phyloP scores from a whole-genome alignment of 2,329 filamentous ascomycete genomes.

The Xylariales sp. region DNA sequence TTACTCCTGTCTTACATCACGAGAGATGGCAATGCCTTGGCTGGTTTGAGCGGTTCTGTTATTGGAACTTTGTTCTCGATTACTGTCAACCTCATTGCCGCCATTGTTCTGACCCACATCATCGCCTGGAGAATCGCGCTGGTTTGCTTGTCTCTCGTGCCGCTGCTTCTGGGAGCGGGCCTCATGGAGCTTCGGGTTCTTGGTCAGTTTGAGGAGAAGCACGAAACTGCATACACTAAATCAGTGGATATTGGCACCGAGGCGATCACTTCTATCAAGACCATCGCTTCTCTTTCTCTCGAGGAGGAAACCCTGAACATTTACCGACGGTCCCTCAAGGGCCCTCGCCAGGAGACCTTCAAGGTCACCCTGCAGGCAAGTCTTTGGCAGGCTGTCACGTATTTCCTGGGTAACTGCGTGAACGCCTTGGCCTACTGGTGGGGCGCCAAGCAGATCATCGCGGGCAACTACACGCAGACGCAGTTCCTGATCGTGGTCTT shows the following conservation, averaged over 20 bases:
- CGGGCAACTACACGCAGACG: conserved; percentile 49
- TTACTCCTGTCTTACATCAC: conserved; percentile 50
- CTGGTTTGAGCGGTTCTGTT: conserved; percentile 51
- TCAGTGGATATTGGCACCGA: conserved; percentile 72
- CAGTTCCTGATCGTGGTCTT: conserved; percentile 61
- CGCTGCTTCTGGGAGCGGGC: conserved; percentile 40
- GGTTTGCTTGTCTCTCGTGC: conserved; percentile 59
- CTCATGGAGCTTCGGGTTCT: conserved; percentile 29
- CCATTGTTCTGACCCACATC: conserved; percentile 60
- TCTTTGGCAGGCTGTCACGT: conserved; percentile 42
- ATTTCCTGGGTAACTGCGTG: conserved; percentile 49
- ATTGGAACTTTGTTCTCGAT: conserved; percentile 49
- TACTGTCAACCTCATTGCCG: conserved; percentile 61
- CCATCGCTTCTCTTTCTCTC: conserved; percentile 65
- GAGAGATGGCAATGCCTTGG: conserved; percentile 48
- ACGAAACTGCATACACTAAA: conserved; percentile 61
- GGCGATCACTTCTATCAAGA: conserved; percentile 68
- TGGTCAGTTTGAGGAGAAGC: conserved; percentile 37
- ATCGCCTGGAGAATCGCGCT: conserved; percentile 75
- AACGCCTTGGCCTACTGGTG: conserved; percentile 66
- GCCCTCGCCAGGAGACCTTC: conserved; percentile 36
- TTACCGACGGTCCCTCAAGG: conserved; percentile 30
- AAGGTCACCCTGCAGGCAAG: conserved; percentile 29
- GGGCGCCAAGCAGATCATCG: conserved; percentile 57
- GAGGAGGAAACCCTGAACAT: conserved; percentile 46